Conservation (phyloP, 108 stramenopile genomes). For the Nannochloropsis salina region DNA sequence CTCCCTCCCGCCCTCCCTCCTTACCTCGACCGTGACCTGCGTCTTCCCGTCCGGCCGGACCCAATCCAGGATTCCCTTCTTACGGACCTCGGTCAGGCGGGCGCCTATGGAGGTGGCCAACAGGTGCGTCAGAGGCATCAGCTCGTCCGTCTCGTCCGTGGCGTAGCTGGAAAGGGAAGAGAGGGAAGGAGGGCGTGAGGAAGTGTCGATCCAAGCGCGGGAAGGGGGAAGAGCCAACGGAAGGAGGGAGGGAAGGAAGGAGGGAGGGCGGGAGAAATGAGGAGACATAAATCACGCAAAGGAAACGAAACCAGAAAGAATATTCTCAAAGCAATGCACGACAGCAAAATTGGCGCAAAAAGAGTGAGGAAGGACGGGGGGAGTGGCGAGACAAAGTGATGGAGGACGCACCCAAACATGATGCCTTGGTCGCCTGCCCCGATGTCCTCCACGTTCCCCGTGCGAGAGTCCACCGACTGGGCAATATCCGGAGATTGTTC, state of each 20-base stretch:
- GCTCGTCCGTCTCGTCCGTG: constrained; percentile 81
- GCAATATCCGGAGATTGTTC: constrained; percentile 95
- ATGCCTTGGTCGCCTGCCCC: constrained; percentile 97
- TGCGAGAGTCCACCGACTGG: constrained; percentile 77
- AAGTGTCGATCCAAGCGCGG: no score
- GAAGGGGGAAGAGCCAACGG: no score
- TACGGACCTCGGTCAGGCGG: constrained; percentile 86
- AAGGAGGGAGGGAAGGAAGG: no score
- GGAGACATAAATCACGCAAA: background rate
- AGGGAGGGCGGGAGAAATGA: background rate
- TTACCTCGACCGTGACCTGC: constrained; percentile 75
- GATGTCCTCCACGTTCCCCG: constrained; percentile 74
- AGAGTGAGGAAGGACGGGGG: no score
- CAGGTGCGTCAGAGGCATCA: constrained; percentile 90
- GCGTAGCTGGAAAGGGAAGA: constrained; percentile 45
- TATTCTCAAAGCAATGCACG: no score
- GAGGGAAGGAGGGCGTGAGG: background rate
- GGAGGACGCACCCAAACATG: constrained; percentile 77
- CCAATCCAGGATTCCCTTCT: constrained; percentile 87
- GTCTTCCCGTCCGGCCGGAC: constrained; percentile 95
- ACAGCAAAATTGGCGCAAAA: no score
- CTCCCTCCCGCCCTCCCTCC: constrained; percentile 55
- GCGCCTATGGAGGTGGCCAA: constrained; percentile 83
- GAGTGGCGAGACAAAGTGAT: no score
- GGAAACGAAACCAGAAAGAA: no score